A percentile compares a stretch with the other conserved stretches of the same genome.
These are phyloP conservation scores for Ampelocalamus luodianensis DNA, from an alignment of 176 grass and related monocot species.

Conservation along the genomic window DNA sequence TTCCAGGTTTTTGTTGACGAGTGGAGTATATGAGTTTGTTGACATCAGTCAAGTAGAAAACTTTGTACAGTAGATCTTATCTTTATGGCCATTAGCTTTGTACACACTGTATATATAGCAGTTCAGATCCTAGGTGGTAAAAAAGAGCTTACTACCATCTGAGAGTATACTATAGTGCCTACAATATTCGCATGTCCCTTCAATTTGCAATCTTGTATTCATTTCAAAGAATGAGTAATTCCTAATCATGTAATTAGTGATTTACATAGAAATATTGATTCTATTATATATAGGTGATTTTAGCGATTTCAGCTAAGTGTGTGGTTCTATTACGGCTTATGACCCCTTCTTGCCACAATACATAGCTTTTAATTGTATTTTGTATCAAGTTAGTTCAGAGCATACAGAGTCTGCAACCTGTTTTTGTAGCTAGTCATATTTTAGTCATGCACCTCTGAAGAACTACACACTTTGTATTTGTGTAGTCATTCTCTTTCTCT, in stretches of 20 bases:
- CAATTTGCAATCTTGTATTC: background rate
- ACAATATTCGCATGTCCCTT: background rate
- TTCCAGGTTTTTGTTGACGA: constrained; percentile 59
- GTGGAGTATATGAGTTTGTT: constrained; percentile 58
- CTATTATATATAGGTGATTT: background rate
- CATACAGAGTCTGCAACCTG: background rate
- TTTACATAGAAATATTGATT: background rate
- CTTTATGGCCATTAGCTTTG: background rate
- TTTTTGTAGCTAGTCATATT: background rate
- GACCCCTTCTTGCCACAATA: background rate
- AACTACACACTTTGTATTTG: background rate
- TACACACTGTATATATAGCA: background rate
- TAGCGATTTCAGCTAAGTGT: background rate
- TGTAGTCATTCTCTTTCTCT: background rate
- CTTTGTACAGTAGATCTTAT: constrained; percentile 44
- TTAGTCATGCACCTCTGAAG: background rate
- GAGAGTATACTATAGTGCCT: background rate
- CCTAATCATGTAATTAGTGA: background rate
- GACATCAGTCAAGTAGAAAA: constrained; percentile 62
- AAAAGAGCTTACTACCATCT: background rate
- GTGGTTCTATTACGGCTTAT: background rate
- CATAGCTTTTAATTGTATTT: background rate
- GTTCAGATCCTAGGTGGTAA: background rate
- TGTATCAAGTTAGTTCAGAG: background rate
- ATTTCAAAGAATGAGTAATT: background rate